Base-by-base conservation (phyloP, 1,284 basidiomycete species). In the Pseudozyma thailandica region DNA sequence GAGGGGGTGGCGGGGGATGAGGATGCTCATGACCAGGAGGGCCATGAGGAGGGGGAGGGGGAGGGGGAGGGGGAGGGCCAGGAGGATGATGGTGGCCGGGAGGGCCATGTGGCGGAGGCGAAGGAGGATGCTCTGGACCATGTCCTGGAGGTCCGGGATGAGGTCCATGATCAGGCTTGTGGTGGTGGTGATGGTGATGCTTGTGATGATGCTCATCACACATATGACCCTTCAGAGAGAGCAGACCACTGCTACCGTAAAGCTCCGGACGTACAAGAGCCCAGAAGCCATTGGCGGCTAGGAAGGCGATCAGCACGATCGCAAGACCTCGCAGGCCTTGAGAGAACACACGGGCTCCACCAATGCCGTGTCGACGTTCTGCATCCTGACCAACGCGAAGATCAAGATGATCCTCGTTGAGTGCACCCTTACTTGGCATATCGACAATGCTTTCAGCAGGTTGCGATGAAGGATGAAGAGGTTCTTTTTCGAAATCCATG, bases 211-310 rank as follows among this genome's bases (percentile, higher is more conserved):
- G 23, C 8, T 26, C 4, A 7, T 48, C 41, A 5, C 20, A 10
- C 21, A 16, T 18, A 5, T 41, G 39, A 7, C 26, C 31, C 13
- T 48, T 27, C 30, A 50, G 25, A 4, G 51, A 42, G 21, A 62
- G 23, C 2, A 62, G 30, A 20, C 52, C 52, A 30, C 55, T 50
- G 48, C 55, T 42, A 25, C 26, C 43, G 21, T 54, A 66, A 2
- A 66, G 56, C 25, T 66, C 63, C 15, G 63, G 63, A 38, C 63
- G 56, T 3, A 66, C 37, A 28, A 66, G 28, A 4, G 63, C 63
- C 63, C 63, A 66, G 39, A 66, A 60, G 21, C 63, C 63, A 20
- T 66, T 66, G 26, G 48, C 49, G 2, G 56, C 48, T 25, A 66
- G 46, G 44, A 54, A 60, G 16, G 63, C 63, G 16, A 66, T 28